A percentile compares a stretch with the other conserved stretches of the same genome.
Evolutionary conservation across 2,329 filamentous ascomycete species (phyloP).

Genomic region (Venturia effusa): DNA sequence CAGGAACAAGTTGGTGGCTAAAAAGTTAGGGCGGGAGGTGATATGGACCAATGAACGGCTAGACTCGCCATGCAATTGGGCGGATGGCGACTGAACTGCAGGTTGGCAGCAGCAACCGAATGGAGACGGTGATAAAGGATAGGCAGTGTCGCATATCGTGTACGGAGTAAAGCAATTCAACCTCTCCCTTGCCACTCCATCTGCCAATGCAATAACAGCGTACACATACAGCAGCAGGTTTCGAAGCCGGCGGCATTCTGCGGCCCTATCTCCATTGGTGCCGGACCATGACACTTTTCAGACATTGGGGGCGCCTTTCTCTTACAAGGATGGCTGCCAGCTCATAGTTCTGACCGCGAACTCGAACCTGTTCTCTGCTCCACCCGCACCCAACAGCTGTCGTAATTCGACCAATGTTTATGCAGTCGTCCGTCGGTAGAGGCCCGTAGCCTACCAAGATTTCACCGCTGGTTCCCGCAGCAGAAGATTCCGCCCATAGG

Average conservation of each 20-base stretch:
- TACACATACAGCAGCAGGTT: neutral
- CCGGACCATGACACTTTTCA: neutral
- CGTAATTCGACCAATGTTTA: neutral
- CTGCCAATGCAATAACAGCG: neutral
- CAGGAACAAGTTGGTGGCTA: neutral
- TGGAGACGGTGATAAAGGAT: neutral
- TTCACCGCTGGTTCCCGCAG: neutral
- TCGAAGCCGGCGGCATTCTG: neutral
- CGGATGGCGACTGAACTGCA: neutral
- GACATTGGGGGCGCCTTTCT: neutral
- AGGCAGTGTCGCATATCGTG: neutral
- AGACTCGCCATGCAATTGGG: neutral
- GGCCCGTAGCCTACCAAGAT: slow-evolving; percentile 4
- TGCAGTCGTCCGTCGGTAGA: neutral
- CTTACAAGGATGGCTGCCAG: neutral
- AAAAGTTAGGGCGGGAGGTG: neutral
- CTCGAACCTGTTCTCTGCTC: neutral
- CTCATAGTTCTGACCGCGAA: neutral
- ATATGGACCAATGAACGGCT: neutral
- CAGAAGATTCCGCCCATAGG: neutral
- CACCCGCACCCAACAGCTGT: neutral
- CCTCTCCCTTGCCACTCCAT: neutral
- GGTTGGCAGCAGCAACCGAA: neutral
- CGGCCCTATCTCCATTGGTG: neutral
- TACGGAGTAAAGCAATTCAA: neutral